A percentile compares a stretch with the other conserved stretches of the same genome.
Evolutionary conservation across 2,329 filamentous ascomycete genomes (phyloP).

Genomic region (Teratosphaeria destructans): DNA sequence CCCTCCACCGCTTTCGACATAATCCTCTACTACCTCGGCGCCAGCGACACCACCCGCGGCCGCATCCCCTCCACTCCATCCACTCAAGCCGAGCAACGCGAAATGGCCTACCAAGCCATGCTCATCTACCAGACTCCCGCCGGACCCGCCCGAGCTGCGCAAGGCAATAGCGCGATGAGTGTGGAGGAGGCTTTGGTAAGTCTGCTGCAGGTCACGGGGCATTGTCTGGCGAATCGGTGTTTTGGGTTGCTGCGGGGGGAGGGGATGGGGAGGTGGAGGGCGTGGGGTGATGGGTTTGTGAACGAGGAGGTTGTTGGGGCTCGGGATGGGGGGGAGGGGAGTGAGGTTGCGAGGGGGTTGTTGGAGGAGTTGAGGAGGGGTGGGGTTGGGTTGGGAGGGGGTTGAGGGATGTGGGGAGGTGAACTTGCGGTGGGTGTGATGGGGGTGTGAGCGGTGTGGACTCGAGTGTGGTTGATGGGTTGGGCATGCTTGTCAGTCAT

Average conservation of each 20-base stretch:
- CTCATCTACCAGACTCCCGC: neutral
- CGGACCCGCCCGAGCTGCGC: neutral
- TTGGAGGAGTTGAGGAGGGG: neutral
- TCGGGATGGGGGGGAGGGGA: neutral
- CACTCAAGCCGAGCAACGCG: neutral
- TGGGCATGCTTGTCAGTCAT: neutral
- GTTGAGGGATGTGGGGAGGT: neutral
- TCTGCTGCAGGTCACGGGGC: neutral
- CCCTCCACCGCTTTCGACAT: slow-evolving; percentile 1
- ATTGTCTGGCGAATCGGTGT: neutral
- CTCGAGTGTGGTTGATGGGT: neutral
- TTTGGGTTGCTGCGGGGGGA: neutral
- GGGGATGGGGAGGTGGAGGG: neutral
- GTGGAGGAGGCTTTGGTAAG: neutral
- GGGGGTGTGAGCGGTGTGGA: neutral
- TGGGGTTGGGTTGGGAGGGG: neutral
- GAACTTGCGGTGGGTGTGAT: neutral
- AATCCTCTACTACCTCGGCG: neutral
- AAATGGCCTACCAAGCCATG: neutral
- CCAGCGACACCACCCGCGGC: neutral
- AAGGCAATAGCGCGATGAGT: neutral
- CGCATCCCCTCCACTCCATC: neutral
- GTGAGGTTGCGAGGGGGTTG: neutral
- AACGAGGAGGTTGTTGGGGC: neutral
- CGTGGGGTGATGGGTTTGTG: slow-evolving; percentile 1